Conservation (phyloP, 257 asterid species). For the Capsicum rhomboideum region DNA sequence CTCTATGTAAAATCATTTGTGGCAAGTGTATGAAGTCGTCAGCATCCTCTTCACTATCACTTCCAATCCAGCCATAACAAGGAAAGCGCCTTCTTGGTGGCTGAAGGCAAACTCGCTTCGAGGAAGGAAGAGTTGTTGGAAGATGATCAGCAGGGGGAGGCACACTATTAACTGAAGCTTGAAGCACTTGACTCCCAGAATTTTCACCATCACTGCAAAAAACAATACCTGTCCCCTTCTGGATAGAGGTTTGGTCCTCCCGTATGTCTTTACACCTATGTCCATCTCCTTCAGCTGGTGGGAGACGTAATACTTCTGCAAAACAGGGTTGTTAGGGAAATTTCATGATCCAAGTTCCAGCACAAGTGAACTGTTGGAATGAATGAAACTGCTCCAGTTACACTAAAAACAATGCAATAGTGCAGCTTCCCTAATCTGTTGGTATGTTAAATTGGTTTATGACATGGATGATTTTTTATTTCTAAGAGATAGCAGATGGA, state of each 20-base stretch:
- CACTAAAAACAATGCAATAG: background rate
- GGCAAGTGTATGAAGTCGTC: background rate
- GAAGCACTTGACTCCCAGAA: background rate
- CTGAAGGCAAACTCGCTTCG: background rate
- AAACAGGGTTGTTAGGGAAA: background rate
- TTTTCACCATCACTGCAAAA: background rate
- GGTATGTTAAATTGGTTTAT: background rate
- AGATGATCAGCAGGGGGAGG: background rate
- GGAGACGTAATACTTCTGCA: background rate
- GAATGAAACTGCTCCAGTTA: background rate
- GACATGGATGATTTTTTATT: background rate
- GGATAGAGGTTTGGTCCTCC: background rate
- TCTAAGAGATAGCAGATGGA: background rate
- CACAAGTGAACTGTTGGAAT: background rate
- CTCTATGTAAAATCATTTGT: background rate
- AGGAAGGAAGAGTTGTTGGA: background rate
- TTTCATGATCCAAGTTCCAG: background rate
- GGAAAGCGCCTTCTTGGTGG: constrained; percentile 5
- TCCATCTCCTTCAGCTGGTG: background rate
- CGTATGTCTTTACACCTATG: background rate
- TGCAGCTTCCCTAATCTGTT: background rate
- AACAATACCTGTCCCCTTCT: background rate
- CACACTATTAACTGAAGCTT: background rate
- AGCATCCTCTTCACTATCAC: constrained; percentile 3
- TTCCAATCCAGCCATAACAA: constrained; percentile 13